phyloP scores from a whole-genome alignment of 331 rosid genomes.

The Acacia concinna region DNA sequence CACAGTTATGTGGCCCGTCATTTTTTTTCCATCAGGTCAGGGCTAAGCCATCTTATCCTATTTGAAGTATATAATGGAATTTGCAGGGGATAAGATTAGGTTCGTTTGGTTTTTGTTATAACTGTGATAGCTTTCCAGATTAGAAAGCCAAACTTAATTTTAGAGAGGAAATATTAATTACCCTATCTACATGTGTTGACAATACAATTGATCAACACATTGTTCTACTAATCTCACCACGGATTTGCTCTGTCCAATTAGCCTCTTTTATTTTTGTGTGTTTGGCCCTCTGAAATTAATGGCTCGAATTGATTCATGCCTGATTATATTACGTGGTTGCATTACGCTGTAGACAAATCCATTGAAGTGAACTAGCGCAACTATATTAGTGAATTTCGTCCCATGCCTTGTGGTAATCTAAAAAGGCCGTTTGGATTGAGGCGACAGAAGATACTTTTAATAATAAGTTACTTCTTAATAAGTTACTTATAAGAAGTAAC shows the following conservation, averaged over 20 bases:
- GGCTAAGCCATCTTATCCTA: constrained; percentile 32
- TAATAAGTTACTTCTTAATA: too few species aligned
- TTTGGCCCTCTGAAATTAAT: background rate
- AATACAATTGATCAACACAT: background rate
- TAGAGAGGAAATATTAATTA: background rate
- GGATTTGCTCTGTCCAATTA: background rate
- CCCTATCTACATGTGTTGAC: background rate
- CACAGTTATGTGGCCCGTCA: constrained; percentile 31
- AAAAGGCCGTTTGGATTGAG: too few species aligned
- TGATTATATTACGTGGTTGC: background rate
- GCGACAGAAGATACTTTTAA: too few species aligned
- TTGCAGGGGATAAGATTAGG: constrained; percentile 23
- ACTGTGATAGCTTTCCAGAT: constrained; percentile 15
- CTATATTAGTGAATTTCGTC: background rate
- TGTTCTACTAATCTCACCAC: background rate
- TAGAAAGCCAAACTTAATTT: background rate
- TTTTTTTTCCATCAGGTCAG: constrained; percentile 49
- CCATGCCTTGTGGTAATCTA: too few species aligned
- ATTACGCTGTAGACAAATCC: background rate
- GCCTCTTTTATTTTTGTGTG: background rate
- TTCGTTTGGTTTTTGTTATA: constrained; percentile 13
- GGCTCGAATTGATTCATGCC: background rate
- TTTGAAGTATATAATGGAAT: constrained; percentile 32
- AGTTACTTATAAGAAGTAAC: too few species aligned
- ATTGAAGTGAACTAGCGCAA: background rate